These are phyloP conservation scores for Penicillium sp. DNA, from an alignment of 2,329 filamentous ascomycete species.

Conservation along the genomic window DNA sequence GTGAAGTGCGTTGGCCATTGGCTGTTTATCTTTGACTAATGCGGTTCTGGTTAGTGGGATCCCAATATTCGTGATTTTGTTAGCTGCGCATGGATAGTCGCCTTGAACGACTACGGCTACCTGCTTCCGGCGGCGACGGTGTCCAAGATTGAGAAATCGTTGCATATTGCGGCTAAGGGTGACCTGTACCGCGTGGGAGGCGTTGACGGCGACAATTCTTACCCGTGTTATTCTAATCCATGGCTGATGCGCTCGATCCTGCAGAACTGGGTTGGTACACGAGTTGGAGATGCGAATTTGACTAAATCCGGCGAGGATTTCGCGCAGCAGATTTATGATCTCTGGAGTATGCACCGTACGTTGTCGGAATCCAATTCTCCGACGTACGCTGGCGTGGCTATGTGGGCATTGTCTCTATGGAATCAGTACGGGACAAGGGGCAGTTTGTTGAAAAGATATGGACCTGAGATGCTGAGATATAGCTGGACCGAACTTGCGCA, in stretches of 20 bases:
- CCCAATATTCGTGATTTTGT: slow-evolving; percentile 22
- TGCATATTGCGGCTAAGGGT: slow-evolving; percentile 55
- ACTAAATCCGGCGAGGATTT: slow-evolving; percentile 55
- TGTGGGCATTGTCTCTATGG: slow-evolving; percentile 58
- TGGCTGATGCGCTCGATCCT: slow-evolving; percentile 62
- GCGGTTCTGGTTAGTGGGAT: slow-evolving; percentile 13
- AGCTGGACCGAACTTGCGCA: slow-evolving; percentile 53
- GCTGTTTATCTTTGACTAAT: too few species aligned
- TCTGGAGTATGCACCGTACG: slow-evolving; percentile 55
- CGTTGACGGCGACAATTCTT: slow-evolving; percentile 58
- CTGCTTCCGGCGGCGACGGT: slow-evolving; percentile 44
- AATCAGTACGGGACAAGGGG: slow-evolving; percentile 55
- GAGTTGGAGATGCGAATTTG: slow-evolving; percentile 56
- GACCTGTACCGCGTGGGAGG: slow-evolving; percentile 61
- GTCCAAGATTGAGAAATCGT: slow-evolving; percentile 50
- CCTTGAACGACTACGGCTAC: slow-evolving; percentile 27
- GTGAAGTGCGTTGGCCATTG: too few species aligned
- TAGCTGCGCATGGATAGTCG: slow-evolving; percentile 19
- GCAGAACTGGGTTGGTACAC: slow-evolving; percentile 56
- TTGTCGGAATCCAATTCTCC: slow-evolving; percentile 61
- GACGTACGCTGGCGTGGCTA: slow-evolving; percentile 60
- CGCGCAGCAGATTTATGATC: slow-evolving; percentile 53
- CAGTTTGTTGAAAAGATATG: slow-evolving; percentile 54
- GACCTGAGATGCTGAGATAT: slow-evolving; percentile 49
- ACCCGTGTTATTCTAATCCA: slow-evolving; percentile 60